A percentile compares a stretch with the other conserved stretches of the same genome.
Evolutionary conservation across 192 early-diverging fungal genomes (phyloP).

Genomic region (Podochytrium sp.): DNA sequence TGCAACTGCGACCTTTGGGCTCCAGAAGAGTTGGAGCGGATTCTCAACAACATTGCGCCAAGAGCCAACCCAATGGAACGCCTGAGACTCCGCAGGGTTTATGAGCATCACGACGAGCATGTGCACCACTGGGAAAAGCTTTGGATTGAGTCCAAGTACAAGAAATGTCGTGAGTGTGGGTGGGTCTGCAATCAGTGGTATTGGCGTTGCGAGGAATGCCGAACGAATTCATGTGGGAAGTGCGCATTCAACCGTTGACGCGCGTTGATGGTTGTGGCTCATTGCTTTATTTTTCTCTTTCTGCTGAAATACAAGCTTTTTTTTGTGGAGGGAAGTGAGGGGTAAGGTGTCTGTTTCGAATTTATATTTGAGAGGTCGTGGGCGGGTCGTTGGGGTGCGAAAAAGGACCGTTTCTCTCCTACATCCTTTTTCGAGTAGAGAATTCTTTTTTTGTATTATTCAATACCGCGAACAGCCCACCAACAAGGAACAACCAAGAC

Average conservation of each 20-base stretch:
- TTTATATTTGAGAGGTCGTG: too few relatives aligned
- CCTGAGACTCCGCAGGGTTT: constrained; percentile 8
- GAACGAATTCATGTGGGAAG: constrained; percentile 19
- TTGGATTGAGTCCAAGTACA: background rate
- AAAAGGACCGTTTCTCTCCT: too few relatives aligned
- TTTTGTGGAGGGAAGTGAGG: too few relatives aligned
- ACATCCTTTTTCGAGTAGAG: too few relatives aligned
- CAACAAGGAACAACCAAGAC: too few relatives aligned
- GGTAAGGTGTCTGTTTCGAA: too few relatives aligned
- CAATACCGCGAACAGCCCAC: too few relatives aligned
- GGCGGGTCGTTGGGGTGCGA: too few relatives aligned
- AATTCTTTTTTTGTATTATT: too few relatives aligned
- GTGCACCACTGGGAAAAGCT: constrained; percentile 15
- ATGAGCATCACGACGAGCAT: constrained; percentile 27
- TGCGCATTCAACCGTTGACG: constrained; percentile 35
- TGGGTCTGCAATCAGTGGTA: constrained; percentile 40
- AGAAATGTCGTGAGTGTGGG: background rate
- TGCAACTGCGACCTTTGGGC: constrained; percentile 27
- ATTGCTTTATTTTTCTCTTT: too few relatives aligned
- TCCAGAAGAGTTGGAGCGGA: constrained; percentile 17
- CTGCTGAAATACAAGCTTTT: too few relatives aligned
- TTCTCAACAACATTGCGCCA: constrained; percentile 20
- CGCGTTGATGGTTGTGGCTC: too few relatives aligned
- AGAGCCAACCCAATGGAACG: background rate
- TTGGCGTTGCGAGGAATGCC: constrained; percentile 31